These are phyloP conservation scores for Diaporthe nobilis DNA, from an alignment of 2,329 filamentous ascomycete species.

Conservation along the genomic window DNA sequence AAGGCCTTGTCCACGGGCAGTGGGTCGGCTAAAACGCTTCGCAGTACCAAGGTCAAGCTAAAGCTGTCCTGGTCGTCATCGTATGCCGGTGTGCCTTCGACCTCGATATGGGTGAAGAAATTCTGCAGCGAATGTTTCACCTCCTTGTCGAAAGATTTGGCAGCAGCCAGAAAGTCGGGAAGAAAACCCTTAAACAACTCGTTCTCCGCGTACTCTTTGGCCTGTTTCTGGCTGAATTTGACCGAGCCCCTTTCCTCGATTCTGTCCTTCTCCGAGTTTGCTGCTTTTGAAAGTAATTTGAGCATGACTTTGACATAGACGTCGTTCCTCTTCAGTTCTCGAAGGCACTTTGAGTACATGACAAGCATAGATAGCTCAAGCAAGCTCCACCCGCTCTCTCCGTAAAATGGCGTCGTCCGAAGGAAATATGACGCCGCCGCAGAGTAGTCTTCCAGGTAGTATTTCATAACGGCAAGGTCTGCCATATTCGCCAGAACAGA, in stretches of 20 bases:
- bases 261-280: constrained; percentile 66
- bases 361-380: constrained; percentile 87
- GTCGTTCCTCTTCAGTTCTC: constrained; percentile 80
- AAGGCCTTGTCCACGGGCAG: constrained; percentile 76
- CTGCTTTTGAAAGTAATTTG: constrained; percentile 79
- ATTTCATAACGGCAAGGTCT: constrained; percentile 89
- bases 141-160: constrained; percentile 66
- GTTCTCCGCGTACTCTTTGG: constrained; percentile 50
- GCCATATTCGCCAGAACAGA: constrained; percentile 84
- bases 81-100: constrained; percentile 79
- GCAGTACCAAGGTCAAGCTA: constrained; percentile 75
- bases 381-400: constrained; percentile 81
- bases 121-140: constrained; percentile 77
- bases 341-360: constrained; percentile 87
- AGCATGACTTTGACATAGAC: constrained; percentile 85
- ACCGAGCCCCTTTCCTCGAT: constrained; percentile 56
- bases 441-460: constrained; percentile 79
- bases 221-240: constrained; percentile 47
- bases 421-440: constrained; percentile 84
- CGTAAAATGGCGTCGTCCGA: constrained; percentile 83
- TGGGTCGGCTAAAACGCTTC: constrained; percentile 80
- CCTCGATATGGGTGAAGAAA: constrained; percentile 79
- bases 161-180: constrained; percentile 61
- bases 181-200: constrained; percentile 64
- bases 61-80: constrained; percentile 82